Conservation (phyloP, 176 grass and related monocot species). For the Cenchrus fungigraminus region DNA sequence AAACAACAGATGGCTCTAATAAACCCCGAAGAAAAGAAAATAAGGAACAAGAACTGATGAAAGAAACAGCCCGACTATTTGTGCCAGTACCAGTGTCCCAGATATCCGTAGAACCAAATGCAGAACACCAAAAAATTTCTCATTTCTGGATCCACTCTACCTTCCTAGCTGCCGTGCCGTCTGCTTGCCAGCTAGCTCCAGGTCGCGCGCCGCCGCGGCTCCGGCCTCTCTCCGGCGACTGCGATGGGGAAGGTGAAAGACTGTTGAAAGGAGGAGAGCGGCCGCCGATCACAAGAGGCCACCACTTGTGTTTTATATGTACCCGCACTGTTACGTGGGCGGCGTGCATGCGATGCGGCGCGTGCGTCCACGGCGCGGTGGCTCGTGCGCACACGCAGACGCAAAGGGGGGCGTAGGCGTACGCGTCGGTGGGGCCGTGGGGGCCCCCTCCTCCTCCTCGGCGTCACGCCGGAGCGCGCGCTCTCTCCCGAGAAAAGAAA, state of each 20-base stretch:
- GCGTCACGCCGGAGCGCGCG: neutral
- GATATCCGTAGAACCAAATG: neutral
- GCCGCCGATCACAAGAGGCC: conserved; percentile 17
- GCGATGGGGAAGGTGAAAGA: neutral
- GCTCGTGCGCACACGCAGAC: neutral
- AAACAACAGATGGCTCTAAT: conserved; percentile 8
- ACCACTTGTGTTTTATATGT: conserved; percentile 31
- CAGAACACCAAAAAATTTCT: neutral
- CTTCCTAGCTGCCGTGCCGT: too few species aligned
- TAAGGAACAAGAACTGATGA: conserved; percentile 4
- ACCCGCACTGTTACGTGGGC: neutral
- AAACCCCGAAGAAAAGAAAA: neutral
- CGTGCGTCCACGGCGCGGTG: neutral
- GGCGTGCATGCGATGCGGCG: neutral
- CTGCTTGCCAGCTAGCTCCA: neutral
- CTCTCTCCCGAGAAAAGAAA: neutral
- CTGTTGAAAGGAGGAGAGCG: neutral
- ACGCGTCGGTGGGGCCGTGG: neutral
- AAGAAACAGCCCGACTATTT: conserved; percentile 6
- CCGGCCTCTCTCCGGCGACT: neutral
- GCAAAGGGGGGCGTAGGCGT: neutral
- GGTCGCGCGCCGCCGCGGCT: neutral
- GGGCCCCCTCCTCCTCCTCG: neutral
- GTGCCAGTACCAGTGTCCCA: neutral
- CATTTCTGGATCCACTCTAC: neutral